These are phyloP conservation scores for Tubosaeta sp. DNA, from an alignment of 768 basidiomycete genomes.

Conservation along the genomic window DNA sequence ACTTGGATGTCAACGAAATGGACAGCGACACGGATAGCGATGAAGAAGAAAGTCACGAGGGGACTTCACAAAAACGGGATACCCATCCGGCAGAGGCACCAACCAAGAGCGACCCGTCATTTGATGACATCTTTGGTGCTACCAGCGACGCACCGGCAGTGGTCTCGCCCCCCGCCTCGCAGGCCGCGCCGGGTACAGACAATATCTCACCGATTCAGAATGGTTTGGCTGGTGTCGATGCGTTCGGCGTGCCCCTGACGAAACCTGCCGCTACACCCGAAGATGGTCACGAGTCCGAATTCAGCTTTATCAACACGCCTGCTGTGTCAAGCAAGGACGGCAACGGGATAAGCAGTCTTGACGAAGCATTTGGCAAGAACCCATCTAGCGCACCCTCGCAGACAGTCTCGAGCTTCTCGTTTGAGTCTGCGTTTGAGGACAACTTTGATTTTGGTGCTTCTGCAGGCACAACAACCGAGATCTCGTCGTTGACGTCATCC, in stretches of 20 bases:
- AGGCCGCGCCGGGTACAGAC: slow-evolving; percentile 15
- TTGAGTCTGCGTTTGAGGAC: slow-evolving; percentile 62
- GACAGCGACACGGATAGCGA: slow-evolving; percentile 54
- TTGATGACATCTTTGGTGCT: slow-evolving; percentile 56
- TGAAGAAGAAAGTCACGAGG: slow-evolving; percentile 34
- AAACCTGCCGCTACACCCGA: slow-evolving; percentile 17
- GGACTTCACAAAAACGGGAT: slow-evolving; percentile 16
- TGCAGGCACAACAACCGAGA: slow-evolving; percentile 29
- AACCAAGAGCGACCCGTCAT: slow-evolving; percentile 30
- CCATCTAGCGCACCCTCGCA: slow-evolving; percentile 35
- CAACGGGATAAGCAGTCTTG: slow-evolving; percentile 55
- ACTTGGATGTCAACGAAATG: slow-evolving; percentile 54
- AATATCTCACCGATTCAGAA: slow-evolving; percentile 14
- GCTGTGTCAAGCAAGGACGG: slow-evolving; percentile 10
- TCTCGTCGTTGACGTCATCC: slow-evolving; percentile 26
- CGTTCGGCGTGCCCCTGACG: slow-evolving; percentile 35
- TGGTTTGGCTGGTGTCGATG: slow-evolving; percentile 29
- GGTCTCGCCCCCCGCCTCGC: slow-evolving; percentile 16
- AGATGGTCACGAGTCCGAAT: slow-evolving; percentile 16
- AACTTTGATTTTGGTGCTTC: slow-evolving; percentile 59
- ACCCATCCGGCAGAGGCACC: slow-evolving; percentile 14
- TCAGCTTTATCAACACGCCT: slow-evolving; percentile 17
- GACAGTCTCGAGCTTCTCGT: slow-evolving; percentile 44
- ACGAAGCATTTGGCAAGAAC: slow-evolving; percentile 66
- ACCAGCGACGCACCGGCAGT: slow-evolving; percentile 17